Evolutionary conservation across 148 eudicot genomes (phyloP), one percentile per base, ranked within the genome.

Genomic region (Heliamphora exappendiculata): DNA sequence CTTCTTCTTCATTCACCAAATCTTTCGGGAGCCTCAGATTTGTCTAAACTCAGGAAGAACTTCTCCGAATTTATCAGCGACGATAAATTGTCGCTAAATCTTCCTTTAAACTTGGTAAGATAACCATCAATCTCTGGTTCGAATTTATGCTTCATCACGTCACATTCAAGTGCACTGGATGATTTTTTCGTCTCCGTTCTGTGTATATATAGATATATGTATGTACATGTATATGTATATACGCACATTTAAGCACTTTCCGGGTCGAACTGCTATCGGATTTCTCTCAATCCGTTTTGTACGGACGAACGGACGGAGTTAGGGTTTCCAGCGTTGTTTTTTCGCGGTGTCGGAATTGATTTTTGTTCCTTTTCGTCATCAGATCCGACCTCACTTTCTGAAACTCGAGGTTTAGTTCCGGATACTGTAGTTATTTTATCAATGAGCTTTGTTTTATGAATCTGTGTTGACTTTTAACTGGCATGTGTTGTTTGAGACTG

Each of bases 21-120:
- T 66, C 77, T 4, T 22, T 58, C 62, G 24, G 10, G 3, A 4
- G 47, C 69, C 68, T 72, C 77, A 78, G 72, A 73, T 73, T 73
- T 73, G 39, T 78, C 77, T 29, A 41, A 64, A 53, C 20, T 28
- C 67, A 14, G 37, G 4, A 7, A 29, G 14, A 55, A 39, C 4
- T 24, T 16, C 36, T 39, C 51, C 24, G 1, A 12, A 33, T 64
- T 64, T n/a, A n/a, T 16, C 60, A 12, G 12, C 75, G 39, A n/a
- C n/a, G n/a, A 58, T 58, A 22, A 26, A 58, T 58, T 20, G 29
- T 26, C 22, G 57, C n/a, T 2, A 7, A 59, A 36, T 57, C 31
- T 24, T 44, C 24, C 44, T 55, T 24, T n/a, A 39, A 33, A 47
- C 19, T 26, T 41, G 26, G 47, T 34, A n/a, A 51, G 60, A 51